Conservation (phyloP, 192 early-diverging fungal species). For the Irineochytrium annulatum region DNA sequence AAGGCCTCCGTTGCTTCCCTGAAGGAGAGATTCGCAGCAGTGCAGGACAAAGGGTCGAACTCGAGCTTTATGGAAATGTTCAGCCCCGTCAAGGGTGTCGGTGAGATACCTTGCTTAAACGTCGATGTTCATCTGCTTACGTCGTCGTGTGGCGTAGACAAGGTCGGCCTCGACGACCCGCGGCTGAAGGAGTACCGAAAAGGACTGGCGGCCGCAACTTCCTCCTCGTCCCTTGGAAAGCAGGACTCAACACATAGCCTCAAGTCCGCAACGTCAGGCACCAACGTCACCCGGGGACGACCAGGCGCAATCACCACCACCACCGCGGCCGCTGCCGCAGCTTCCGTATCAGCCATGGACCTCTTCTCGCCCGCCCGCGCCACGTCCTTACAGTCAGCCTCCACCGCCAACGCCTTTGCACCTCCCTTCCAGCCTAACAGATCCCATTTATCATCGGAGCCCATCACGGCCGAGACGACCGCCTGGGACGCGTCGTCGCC, state of each 20-base stretch:
- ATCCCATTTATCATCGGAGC: too few species aligned
- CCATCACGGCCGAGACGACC: too few species aligned
- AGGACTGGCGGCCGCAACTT: neutral
- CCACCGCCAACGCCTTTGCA: too few species aligned
- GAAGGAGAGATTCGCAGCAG: constrained; percentile 24
- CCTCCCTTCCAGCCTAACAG: too few species aligned
- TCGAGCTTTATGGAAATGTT: constrained; percentile 46
- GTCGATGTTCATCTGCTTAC: neutral
- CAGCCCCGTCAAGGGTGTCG: constrained; percentile 40
- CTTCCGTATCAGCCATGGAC: neutral
- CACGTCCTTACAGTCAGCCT: too few species aligned
- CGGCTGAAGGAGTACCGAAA: neutral
- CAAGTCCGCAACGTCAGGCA: neutral
- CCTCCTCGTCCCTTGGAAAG: neutral
- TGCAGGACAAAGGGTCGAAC: constrained; percentile 20
- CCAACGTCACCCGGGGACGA: neutral
- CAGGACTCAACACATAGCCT: neutral
- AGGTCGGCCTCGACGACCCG: neutral
- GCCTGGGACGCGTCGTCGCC: too few species aligned
- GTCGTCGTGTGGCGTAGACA: neutral
- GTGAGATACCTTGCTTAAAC: constrained; percentile 1
- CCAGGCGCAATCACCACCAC: neutral
- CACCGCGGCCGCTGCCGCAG: neutral
- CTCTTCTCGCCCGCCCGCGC: neutral
- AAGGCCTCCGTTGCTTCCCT: constrained; percentile 21